Conservation (phyloP, 225 moss, liverwort and hornwort genomes). For the Sphagnum contortum region DNA sequence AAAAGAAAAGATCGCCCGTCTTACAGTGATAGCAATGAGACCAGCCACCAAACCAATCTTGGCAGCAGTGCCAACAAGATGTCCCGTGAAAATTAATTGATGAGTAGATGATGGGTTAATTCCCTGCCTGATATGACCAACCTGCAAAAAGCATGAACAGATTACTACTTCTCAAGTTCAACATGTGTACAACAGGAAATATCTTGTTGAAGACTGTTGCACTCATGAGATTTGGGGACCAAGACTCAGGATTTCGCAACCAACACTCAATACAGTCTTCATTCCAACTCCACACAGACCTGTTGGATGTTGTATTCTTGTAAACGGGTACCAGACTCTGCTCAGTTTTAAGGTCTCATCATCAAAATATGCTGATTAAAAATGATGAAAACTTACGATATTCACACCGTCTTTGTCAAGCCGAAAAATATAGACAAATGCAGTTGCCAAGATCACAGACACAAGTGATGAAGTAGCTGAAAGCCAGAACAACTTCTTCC, state of each 20-base stretch:
- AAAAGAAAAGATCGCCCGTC: too few species aligned
- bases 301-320: too few species aligned
- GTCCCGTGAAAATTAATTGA: constrained; percentile 32
- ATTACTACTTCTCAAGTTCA: background rate
- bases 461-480: constrained; percentile 25
- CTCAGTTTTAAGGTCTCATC: too few species aligned
- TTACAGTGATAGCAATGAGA: constrained; percentile 53
- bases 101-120: constrained; percentile 44
- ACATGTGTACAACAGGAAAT: too few species aligned
- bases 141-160: constrained; percentile 6
- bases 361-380: background rate
- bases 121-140: constrained; percentile 33
- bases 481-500: constrained; percentile 25
- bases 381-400: constrained; percentile 22
- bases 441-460: constrained; percentile 26
- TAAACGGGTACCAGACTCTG: too few species aligned
- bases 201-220: too few species aligned
- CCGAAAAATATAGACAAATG: constrained; percentile 22
- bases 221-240: background rate
- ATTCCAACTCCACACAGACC: too few species aligned
- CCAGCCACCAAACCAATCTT: constrained; percentile 60
- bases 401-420: constrained; percentile 35
- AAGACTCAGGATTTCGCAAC: too few species aligned
- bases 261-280: too few species aligned
- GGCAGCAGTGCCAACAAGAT: constrained; percentile 14